phyloP scores from a whole-genome alignment of 106 monocot genomes.

The Acorus calamus region DNA sequence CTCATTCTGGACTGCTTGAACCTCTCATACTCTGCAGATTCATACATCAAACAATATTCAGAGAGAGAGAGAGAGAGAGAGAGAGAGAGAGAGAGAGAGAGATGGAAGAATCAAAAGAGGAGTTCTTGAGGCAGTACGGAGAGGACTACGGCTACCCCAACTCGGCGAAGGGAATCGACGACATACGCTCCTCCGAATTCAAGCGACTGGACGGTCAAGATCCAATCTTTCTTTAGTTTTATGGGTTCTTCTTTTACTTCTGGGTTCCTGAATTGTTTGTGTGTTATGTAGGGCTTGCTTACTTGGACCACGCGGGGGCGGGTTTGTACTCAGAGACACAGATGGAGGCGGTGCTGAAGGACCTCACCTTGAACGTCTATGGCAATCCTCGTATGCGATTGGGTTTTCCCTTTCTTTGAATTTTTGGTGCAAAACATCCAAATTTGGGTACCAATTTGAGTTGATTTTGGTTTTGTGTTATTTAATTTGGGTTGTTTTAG shows the following conservation, averaged over 20 bases:
- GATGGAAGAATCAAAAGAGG: conserved; percentile 35
- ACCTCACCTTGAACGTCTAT: conserved; percentile 62
- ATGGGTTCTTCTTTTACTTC: no score
- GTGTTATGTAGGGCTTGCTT: conserved; percentile 45
- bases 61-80: no score
- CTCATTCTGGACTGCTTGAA: no score
- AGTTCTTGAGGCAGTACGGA: conserved; percentile 49
- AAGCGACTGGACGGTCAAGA: conserved; percentile 88
- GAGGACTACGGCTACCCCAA: conserved; percentile 73
- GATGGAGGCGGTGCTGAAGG: conserved; percentile 55
- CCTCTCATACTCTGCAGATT: no score
- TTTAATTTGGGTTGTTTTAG: conserved; percentile 35
- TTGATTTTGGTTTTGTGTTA: conserved; percentile 7
- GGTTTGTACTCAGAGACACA: conserved; percentile 81
- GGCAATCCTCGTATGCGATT: conserved; percentile 93
- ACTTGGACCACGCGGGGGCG: conserved; percentile 92
- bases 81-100: no score
- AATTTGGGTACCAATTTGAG: neutral
- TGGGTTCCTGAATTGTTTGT: conserved; percentile 1
- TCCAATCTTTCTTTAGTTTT: no score
- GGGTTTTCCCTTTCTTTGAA: neutral
- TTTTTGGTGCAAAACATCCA: neutral
- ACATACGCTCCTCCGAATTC: conserved; percentile 75
- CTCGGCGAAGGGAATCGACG: conserved; percentile 56
- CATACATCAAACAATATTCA: no score